A percentile compares a stretch with the other conserved stretches of the same genome.
phyloP scores from a whole-genome alignment of 2,329 filamentous ascomycete genomes.

The Botrytis deweyae region DNA sequence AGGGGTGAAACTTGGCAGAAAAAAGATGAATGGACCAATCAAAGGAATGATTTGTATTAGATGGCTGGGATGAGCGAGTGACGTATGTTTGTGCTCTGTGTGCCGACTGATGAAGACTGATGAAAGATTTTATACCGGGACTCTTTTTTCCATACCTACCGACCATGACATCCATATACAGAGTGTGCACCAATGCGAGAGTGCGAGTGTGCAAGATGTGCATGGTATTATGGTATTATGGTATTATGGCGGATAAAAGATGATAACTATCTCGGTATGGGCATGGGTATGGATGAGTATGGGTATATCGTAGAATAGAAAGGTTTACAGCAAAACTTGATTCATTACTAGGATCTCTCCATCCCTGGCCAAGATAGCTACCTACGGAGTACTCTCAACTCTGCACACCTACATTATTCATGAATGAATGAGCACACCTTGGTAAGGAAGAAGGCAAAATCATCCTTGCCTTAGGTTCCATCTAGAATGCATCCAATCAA shows the following conservation, averaged over 20 bases:
- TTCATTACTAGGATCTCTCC: not conserved
- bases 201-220: not conserved
- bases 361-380: too few relatives aligned
- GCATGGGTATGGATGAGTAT: too few relatives aligned
- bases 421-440: not conserved
- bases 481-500: not conserved
- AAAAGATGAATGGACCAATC: not conserved
- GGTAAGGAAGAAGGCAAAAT: not conserved
- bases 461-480: not conserved
- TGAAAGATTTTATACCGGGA: not conserved
- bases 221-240: too few relatives aligned
- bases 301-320: too few relatives aligned
- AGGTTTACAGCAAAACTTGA: too few relatives aligned
- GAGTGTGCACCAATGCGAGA: not conserved
- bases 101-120: not conserved
- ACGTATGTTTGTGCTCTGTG: not conserved
- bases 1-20: constrained; percentile 1
- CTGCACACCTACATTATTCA: not conserved
- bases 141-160: not conserved
- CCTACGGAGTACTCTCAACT: too few relatives aligned
- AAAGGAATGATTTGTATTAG: not conserved
- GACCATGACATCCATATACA: not conserved
- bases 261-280: too few relatives aligned
- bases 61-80: not conserved
- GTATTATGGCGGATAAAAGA: not conserved